Evolutionary conservation across 2,329 filamentous ascomycete species (phyloP).

Genomic region (Pyricularia sp.): DNA sequence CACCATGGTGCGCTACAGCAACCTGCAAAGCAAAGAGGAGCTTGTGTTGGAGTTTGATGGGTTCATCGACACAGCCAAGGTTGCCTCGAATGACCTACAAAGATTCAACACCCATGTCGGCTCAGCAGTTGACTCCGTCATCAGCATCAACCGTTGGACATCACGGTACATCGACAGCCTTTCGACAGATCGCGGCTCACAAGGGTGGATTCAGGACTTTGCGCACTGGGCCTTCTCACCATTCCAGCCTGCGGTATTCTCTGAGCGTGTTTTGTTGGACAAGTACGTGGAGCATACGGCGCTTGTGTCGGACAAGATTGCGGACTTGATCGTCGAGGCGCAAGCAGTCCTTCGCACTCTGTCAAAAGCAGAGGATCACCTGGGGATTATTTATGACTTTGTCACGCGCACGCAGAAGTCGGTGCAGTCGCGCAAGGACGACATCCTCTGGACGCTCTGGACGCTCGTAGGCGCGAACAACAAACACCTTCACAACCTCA

Average conservation of each 20-base stretch:
- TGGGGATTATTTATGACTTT: conserved; percentile 61
- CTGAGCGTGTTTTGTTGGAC: conserved; percentile 55
- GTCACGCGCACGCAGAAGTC: conserved; percentile 53
- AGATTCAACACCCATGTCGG: conserved; percentile 71
- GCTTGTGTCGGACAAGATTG: conserved; percentile 61
- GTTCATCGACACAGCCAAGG: conserved; percentile 61
- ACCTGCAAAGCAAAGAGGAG: conserved; percentile 57
- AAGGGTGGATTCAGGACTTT: conserved; percentile 26
- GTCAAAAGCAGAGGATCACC: conserved; percentile 56
- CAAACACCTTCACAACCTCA: conserved; percentile 48
- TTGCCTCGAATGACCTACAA: conserved; percentile 57
- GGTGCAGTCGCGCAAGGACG: conserved; percentile 49
- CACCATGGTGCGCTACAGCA: conserved; percentile 61
- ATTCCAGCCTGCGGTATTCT: conserved; percentile 52
- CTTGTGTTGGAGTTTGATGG: conserved; percentile 67
- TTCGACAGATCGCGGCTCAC: conserved; percentile 21
- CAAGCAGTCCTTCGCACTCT: conserved; percentile 58
- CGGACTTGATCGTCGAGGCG: conserved; percentile 58
- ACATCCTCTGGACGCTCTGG: conserved; percentile 63
- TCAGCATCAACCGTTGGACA: conserved; percentile 69
- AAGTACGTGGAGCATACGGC: conserved; percentile 67
- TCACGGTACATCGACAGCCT: conserved; percentile 57
- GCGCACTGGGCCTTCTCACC: conserved; percentile 43
- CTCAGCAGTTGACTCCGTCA: conserved; percentile 62
- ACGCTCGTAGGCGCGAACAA: conserved; percentile 64